These are phyloP conservation scores for Leccinum pellstonianum DNA, from an alignment of 768 basidiomycete species.

Conservation along the genomic window DNA sequence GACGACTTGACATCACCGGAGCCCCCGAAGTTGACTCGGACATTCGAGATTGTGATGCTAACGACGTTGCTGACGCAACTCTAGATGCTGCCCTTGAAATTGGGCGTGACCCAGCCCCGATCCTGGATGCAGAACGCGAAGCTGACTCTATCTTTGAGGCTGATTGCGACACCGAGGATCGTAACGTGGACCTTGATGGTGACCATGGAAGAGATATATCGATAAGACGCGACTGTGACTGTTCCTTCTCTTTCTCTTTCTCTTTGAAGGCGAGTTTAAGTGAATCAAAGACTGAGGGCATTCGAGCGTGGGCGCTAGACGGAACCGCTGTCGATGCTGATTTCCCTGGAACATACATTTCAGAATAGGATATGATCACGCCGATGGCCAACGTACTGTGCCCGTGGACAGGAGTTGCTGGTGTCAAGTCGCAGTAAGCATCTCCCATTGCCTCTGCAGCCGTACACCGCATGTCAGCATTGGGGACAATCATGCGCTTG, in stretches of 20 bases:
- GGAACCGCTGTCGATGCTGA: slow-evolving; percentile 27
- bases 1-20: background rate
- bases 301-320: slow-evolving; percentile 12
- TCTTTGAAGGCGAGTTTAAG: slow-evolving; percentile 21
- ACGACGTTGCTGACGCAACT: background rate
- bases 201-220: slow-evolving; percentile 39
- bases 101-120: slow-evolving; percentile 15
- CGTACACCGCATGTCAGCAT: slow-evolving; percentile 77
- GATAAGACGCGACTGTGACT: slow-evolving; percentile 28
- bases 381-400: slow-evolving; percentile 44
- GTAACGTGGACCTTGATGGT: slow-evolving; percentile 15
- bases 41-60: slow-evolving; percentile 1
- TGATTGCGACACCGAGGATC: slow-evolving; percentile 16
- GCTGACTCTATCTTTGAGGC: slow-evolving; percentile 14
- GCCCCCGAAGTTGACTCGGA: slow-evolving; percentile 3
- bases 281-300: slow-evolving; percentile 23
- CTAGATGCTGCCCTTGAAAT: slow-evolving; percentile 13
- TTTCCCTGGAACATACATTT: slow-evolving; percentile 31
- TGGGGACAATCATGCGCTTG: slow-evolving; percentile 76
- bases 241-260: slow-evolving; percentile 32
- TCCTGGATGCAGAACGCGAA: slow-evolving; percentile 22
- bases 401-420: slow-evolving; percentile 25
- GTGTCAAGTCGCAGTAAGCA: slow-evolving; percentile 55
- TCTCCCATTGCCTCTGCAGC: slow-evolving; percentile 65
- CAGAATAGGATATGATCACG: background rate